Evolutionary conservation across 1,284 basidiomycete species (phyloP), one percentile per base, ranked within the genome.

Genomic region (Afroboletus lepidellus): DNA sequence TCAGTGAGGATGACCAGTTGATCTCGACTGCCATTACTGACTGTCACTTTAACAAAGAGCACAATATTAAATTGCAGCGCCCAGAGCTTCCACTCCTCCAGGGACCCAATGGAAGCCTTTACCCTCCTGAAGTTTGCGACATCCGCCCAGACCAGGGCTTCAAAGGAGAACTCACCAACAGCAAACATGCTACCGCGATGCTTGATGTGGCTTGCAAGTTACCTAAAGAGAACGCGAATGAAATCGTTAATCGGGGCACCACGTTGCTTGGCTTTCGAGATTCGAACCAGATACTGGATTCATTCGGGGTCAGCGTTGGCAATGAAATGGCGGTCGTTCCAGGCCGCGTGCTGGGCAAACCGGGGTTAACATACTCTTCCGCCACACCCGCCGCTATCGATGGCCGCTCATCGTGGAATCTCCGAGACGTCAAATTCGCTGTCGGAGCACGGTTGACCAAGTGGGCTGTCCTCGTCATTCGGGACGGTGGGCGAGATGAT

Each of bases 291-390:
- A 69, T 84, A 13, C 39, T 69, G 7, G 67, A 69, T 8, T 72
- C 77, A 0, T 90, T 90, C 65, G 85, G 84, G 1, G 69, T 90
- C 50, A 71, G 63, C 48, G 76, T 91, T 50, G 79, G 79, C 12
- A 70, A 66, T 2, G 74, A 87, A 51, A 90, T 91, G 87, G 75
- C 84, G 2, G 77, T 87, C 23, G 83, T 90, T 7, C 87, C 87
- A 0, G 88, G 82, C 3, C 81, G 87, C 30, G 78, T 89, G 53
- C 76, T 90, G 1, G 69, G 75, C 5, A 65, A 80, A 11, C 88
- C 87, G 0, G 71, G 68, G 5, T 72, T 90, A 51, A 71, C 77
- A 41, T 90, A 90, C 60, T 75, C 72, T 0, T 62, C 68, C 46
- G 74, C 77, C 16, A 60, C 18, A 2, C 8, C 68, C 1, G 77